Conservation (phyloP, 768 basidiomycete genomes). For the Lactarius psammicola region DNA sequence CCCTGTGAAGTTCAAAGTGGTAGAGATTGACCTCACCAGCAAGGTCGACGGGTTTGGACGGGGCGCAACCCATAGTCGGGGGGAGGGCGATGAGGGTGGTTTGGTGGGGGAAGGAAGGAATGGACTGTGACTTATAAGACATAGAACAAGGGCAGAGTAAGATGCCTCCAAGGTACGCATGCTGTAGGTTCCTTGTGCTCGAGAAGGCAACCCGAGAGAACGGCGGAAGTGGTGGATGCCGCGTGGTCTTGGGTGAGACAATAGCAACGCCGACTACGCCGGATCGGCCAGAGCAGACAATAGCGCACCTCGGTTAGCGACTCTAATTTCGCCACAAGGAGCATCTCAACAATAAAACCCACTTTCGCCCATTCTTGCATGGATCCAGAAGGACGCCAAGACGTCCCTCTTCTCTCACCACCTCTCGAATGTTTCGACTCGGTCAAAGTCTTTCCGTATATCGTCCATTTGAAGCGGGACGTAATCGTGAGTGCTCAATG, state of each 20-base stretch:
- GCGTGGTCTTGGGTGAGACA: constrained; percentile 18
- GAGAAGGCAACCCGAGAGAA: constrained; percentile 17
- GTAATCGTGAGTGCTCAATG: constrained; percentile 50
- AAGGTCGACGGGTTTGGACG: constrained; percentile 51
- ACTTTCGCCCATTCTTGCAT: constrained; percentile 29
- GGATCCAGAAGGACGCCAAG: constrained; percentile 37
- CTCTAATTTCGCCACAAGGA: constrained; percentile 8
- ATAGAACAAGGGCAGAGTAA: constrained; percentile 15
- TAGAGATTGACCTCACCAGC: constrained; percentile 75
- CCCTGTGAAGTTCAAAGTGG: constrained; percentile 94
- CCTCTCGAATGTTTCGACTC: constrained; percentile 56
- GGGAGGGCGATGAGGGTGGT: not conserved
- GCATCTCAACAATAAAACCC: constrained; percentile 4
- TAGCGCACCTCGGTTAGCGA: not conserved
- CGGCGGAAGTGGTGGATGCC: constrained; percentile 19
- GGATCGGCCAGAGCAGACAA: not conserved
- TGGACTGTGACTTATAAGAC: constrained; percentile 20
- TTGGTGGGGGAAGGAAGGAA: not conserved
- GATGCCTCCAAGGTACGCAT: not conserved
- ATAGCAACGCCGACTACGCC: constrained; percentile 6
- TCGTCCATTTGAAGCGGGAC: constrained; percentile 68
- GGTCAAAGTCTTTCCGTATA: constrained; percentile 78
- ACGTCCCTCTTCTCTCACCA: constrained; percentile 48
- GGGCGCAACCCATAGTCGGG: constrained; percentile 35
- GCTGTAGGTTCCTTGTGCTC: constrained; percentile 18